Conservation (phyloP, 192 early-diverging fungal genomes). For the Coemansia sp. region DNA sequence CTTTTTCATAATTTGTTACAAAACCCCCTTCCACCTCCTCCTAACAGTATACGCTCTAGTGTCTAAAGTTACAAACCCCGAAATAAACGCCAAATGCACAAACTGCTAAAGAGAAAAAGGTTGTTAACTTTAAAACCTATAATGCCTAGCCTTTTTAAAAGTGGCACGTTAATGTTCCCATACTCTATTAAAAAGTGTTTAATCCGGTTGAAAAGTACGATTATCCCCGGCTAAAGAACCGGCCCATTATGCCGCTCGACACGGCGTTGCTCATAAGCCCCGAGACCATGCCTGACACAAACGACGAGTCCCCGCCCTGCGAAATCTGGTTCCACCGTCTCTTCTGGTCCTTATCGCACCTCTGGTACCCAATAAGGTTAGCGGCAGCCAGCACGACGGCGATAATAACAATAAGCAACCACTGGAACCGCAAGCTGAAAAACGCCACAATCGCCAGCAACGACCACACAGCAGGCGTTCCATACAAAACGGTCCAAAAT, state of each 20-base stretch:
- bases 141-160: not conserved
- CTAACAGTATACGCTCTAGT: no score
- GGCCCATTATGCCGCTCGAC: constrained; percentile 33
- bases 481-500: constrained; percentile 93
- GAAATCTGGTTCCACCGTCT: constrained; percentile 68
- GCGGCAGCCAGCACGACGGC: constrained; percentile 83
- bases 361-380: constrained; percentile 92
- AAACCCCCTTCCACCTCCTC: no score
- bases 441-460: constrained; percentile 77
- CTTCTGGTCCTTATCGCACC: constrained; percentile 92
- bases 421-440: constrained; percentile 69
- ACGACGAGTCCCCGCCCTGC: constrained; percentile 38
- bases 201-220: no score
- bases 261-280: constrained; percentile 54
- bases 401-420: constrained; percentile 84
- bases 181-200: not conserved
- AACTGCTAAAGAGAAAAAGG: not conserved
- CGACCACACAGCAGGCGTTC: constrained; percentile 74
- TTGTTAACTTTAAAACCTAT: not conserved
- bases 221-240: constrained; percentile 46
- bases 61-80: no score
- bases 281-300: constrained; percentile 50
- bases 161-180: not conserved
- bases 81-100: not conserved
- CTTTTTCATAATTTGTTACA: not conserved